Evolutionary conservation across 2,329 filamentous ascomycete genomes (phyloP).

Genomic region (Cladosporium sp.): DNA sequence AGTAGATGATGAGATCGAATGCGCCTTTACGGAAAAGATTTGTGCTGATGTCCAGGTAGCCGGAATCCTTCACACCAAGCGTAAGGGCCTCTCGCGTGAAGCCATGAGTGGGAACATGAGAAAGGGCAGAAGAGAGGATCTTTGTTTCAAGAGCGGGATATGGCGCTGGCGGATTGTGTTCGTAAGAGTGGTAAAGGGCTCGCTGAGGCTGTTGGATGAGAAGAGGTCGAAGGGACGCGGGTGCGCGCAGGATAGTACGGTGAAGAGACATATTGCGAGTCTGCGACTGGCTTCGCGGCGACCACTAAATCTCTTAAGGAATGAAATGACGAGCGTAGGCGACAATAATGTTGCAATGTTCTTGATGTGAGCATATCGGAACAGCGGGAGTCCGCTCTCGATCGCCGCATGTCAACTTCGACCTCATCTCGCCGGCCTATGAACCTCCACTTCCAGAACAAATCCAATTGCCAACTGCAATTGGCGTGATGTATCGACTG

Average conservation of each 20-base stretch:
- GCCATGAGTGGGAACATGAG: conserved; percentile 73
- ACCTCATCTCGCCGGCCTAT: neutral
- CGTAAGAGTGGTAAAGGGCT: conserved; percentile 65
- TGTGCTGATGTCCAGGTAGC: conserved; percentile 80
- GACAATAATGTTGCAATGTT: neutral
- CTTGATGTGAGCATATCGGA: neutral
- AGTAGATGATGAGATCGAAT: conserved; percentile 77
- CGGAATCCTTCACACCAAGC: conserved; percentile 75
- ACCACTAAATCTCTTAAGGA: neutral
- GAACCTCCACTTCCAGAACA: neutral
- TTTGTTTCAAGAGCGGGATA: conserved; percentile 67
- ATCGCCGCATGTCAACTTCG: neutral
- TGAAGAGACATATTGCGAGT: conserved; percentile 18
- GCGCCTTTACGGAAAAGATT: conserved; percentile 75
- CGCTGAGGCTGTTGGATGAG: conserved; percentile 19
- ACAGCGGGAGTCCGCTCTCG: neutral
- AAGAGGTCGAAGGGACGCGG: conserved; percentile 23
- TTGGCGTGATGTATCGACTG: too few species aligned
- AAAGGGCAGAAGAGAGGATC: conserved; percentile 77
- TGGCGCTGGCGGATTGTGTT: conserved; percentile 58
- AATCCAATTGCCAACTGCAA: too few species aligned
- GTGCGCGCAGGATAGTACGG: conserved; percentile 25
- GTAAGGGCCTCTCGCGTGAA: conserved; percentile 72
- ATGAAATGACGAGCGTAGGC: too few species aligned
- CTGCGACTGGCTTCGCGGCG: neutral